Base-by-base conservation (phyloP, 495 filamentous ascomycete genomes). In the Aspergillus sclerotioniger region DNA sequence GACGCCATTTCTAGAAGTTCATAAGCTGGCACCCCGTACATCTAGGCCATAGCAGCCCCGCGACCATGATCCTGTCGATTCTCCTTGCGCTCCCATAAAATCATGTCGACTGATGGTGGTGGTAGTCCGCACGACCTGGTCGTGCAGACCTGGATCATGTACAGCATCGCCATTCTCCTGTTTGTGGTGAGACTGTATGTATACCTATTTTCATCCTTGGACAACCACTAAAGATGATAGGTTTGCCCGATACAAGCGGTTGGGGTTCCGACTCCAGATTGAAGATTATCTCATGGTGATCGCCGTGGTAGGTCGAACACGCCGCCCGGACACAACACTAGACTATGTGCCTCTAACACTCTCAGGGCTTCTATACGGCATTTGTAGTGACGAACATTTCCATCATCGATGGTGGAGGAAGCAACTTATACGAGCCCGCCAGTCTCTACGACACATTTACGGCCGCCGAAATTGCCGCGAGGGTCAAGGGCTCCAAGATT, bases 251-350 rank as follows among this genome's bases (percentile, higher is more conserved):
- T 50, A 50, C 31, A 31, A 31, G 28, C 47, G 47, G 6, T 32
- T 50, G 47, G 25, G 47, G 8, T 50, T 28, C 25, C 25, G 28
- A 15, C 31, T 50, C 10, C 47, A 50, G 28, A 5, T 32, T 13
- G 47, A 50, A 17, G 47, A 50, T 50, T 50, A 50, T 25, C 47
- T 50, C n/a, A 50, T 50, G 47, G 10, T 50, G 2, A 28, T 25
- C 21, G 47, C 47, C 8, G 25, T 50, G 47, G 47, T 32, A 50
- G 6, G 47, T 50, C 4, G 28, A 12, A 12, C 2, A 3, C 6
- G 12, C 21, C 9, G 7, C 13, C n/a, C 20, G 15, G 1, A 15
- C 25, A 10, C 25, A 2, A 12, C 16, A 4, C 13, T n/a, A 28
- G 9, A 47, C 19, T 49, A 13, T 46, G 44, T 8, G 5, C 16